Evolutionary conservation across 441 rosid genomes (phyloP).

Genomic region (Daphne laureola): DNA sequence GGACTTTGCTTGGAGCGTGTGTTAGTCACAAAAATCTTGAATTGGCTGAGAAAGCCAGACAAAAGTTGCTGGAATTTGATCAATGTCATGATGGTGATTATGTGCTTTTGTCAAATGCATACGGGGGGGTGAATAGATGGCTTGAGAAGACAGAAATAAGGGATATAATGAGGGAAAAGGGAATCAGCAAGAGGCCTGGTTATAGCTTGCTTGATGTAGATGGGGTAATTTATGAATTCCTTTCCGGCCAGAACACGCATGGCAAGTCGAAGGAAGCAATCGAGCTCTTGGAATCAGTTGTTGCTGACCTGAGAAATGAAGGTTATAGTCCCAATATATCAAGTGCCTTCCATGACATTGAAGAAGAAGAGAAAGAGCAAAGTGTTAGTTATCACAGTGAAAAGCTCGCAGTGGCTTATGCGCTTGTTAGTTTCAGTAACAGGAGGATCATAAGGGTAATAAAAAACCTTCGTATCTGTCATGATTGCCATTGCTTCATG

Average conservation of each 20-base stretch:
- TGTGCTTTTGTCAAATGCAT: slow-evolving; percentile 35
- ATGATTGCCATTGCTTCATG: slow-evolving; percentile 28
- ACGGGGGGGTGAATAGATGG: slow-evolving; percentile 30
- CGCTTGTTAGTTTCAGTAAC: slow-evolving; percentile 15
- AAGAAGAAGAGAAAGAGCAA: slow-evolving; percentile 35
- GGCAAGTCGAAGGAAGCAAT: slow-evolving; percentile 19
- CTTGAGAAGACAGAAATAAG: slow-evolving; percentile 23
- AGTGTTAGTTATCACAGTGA: slow-evolving; percentile 32
- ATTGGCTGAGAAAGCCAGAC: slow-evolving; percentile 25
- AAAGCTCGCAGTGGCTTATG: slow-evolving; percentile 32
- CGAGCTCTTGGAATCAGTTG: slow-evolving; percentile 16
- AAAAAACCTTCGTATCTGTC: slow-evolving; percentile 28
- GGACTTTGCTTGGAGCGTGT: slow-evolving; percentile 36
- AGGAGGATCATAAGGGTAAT: slow-evolving; percentile 21
- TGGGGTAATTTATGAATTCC: slow-evolving; percentile 22
- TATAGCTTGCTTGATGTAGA: slow-evolving; percentile 22
- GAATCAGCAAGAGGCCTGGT: slow-evolving; percentile 27
- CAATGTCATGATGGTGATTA: slow-evolving; percentile 34
- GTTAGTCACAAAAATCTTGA: slow-evolving; percentile 23
- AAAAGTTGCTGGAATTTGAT: slow-evolving; percentile 25
- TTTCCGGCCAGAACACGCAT: slow-evolving; percentile 30
- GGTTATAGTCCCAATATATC: slow-evolving; percentile 30
- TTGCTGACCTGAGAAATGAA: slow-evolving; percentile 22
- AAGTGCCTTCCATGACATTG: slow-evolving; percentile 34
- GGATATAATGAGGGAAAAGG: slow-evolving; percentile 22